Conservation (phyloP, 371 early-diverging fungal genomes). For the Apophysomyces sp. region DNA sequence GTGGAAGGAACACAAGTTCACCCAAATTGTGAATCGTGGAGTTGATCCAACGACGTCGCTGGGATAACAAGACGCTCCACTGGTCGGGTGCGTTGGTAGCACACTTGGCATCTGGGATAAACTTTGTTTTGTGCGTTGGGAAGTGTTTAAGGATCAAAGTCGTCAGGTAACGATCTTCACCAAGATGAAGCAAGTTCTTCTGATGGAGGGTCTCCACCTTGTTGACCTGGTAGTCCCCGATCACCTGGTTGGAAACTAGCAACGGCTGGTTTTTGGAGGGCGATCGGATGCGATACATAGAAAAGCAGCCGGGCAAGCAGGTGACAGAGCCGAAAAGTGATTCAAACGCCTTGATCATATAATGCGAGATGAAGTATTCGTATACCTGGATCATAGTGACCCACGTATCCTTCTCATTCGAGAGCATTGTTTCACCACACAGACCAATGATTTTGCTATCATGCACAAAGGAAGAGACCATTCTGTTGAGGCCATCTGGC, state of each 20-base stretch:
- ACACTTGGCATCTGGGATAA: conserved; percentile 91
- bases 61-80: conserved; percentile 89
- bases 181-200: conserved; percentile 76
- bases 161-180: conserved; percentile 86
- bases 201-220: conserved; percentile 93
- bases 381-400: conserved; percentile 98
- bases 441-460: conserved; percentile 83
- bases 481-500: conserved; percentile 74
- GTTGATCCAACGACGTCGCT: conserved; percentile 95
- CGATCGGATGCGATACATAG: conserved; percentile 82
- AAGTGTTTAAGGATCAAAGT: conserved; percentile 97
- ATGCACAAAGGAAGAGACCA: conserved; percentile 79
- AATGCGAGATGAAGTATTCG: conserved; percentile 97
- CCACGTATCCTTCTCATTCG: conserved; percentile 82
- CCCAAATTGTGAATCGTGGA: conserved; percentile 91
- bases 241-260: conserved; percentile 76
- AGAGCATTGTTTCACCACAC: conserved; percentile 85
- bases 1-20: conserved; percentile 77
- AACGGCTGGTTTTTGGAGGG: conserved; percentile 76
- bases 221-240: conserved; percentile 89
- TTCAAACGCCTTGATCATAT: conserved; percentile 96
- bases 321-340: conserved; percentile 94
- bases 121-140: conserved; percentile 88
- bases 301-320: conserved; percentile 94
- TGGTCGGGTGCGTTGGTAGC: conserved; percentile 90